These are phyloP conservation scores for Mrakia frigida DNA, from an alignment of 768 basidiomycete genomes.

Conservation along the genomic window DNA sequence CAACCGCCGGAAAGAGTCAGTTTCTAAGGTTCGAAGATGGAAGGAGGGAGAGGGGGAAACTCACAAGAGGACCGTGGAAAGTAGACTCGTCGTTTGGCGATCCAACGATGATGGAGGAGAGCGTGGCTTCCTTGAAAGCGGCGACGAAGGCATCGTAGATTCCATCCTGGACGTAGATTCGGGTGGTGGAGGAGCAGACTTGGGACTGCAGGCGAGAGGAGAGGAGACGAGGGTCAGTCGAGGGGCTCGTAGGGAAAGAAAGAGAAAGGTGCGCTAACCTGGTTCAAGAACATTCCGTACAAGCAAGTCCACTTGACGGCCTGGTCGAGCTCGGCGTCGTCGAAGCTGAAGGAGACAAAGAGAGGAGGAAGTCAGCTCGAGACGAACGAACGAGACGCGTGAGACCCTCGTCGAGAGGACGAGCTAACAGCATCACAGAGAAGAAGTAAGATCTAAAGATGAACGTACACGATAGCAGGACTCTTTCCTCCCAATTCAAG, in stretches of 20 bases:
- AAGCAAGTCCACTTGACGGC: slow-evolving; percentile 17
- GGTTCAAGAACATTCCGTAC: slow-evolving; percentile 13
- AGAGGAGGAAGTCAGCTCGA: not conserved
- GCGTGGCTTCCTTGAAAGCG: slow-evolving; percentile 3
- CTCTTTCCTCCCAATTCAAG: slow-evolving; percentile 70
- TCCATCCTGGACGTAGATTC: slow-evolving; percentile 13
- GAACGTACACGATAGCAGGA: slow-evolving; percentile 6
- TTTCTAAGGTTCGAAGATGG: not conserved
- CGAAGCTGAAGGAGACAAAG: not conserved
- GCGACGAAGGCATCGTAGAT: slow-evolving; percentile 28
- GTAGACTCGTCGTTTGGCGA: slow-evolving; percentile 50
- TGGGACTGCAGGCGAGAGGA: not conserved
- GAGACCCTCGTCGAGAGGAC: not conserved
- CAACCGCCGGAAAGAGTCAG: too few species aligned
- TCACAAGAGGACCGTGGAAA: slow-evolving; percentile 59
- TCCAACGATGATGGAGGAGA: slow-evolving; percentile 4
- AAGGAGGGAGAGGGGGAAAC: not conserved
- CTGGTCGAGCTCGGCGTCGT: slow-evolving; percentile 13
- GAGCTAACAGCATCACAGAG: too few species aligned
- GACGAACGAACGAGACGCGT: not conserved
- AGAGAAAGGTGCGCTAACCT: not conserved
- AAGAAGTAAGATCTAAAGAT: not conserved
- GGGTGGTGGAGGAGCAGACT: slow-evolving; percentile 19
- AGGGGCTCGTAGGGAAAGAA: too few species aligned
- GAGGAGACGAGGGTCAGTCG: not conserved